phyloP scores from a whole-genome alignment of 495 filamentous ascomycete genomes.

The Lasiosphaeria hispida region DNA sequence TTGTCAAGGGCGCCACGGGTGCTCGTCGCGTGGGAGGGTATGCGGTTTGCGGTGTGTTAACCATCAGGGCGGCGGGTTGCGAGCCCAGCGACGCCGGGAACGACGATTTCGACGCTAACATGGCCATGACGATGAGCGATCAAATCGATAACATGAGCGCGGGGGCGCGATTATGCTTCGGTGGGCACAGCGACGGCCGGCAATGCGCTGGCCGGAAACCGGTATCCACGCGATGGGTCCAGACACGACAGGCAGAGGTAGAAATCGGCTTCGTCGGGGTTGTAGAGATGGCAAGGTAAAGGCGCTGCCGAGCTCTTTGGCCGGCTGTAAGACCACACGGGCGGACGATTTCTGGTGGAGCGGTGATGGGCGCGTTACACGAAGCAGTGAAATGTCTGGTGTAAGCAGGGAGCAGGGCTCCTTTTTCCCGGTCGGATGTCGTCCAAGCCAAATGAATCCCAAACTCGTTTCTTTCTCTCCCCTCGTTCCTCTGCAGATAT shows the following conservation, averaged over 20 bases:
- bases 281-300: slow-evolving; percentile 4
- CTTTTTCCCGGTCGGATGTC: slow-evolving; percentile 4
- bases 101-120: slow-evolving; percentile 81
- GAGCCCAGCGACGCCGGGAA: slow-evolving; percentile 65
- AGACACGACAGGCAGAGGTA: not conserved
- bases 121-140: slow-evolving; percentile 57
- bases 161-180: slow-evolving; percentile 16
- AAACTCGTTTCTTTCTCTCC: slow-evolving; percentile 10
- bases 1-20: slow-evolving; percentile 54
- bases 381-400: not conserved
- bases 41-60: slow-evolving; percentile 50
- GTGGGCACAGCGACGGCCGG: slow-evolving; percentile 4
- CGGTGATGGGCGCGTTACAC: slow-evolving; percentile 15
- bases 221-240: not conserved
- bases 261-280: not conserved
- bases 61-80: slow-evolving; percentile 52
- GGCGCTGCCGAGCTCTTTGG: not conserved
- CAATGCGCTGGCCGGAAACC: slow-evolving; percentile 1
- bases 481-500: slow-evolving; percentile 3
- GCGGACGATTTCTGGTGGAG: not conserved
- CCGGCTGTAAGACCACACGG: slow-evolving; percentile 11
- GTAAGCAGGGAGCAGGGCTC: not conserved
- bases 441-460: slow-evolving; percentile 16
- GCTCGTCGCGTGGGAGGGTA: slow-evolving; percentile 54
- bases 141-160: slow-evolving; percentile 26